Evolutionary conservation across 164 flowering plant genomes (phyloP), one percentile per base, ranked within the genome.

Genomic region (Umbilicus rupestris): DNA sequence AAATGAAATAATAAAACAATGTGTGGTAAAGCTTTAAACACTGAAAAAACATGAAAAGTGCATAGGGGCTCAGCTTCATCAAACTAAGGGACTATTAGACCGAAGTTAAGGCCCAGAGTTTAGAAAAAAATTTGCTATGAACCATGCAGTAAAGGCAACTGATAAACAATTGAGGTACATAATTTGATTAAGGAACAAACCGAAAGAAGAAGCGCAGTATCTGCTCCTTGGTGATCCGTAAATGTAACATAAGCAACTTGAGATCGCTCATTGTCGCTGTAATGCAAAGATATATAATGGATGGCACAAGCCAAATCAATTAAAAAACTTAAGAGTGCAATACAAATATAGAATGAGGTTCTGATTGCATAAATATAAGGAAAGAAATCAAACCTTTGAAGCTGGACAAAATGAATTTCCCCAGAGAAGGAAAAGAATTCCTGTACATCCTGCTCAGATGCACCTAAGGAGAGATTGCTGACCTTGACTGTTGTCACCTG

Each of bases 371-470:
- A 41, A 41, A 50, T 12, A 59, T 46, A 20, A 30, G 19, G 7
- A 46, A 33, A 64, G 1, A 69, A 28, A 35, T 65, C 63, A 31
- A 44, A 88, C 92, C 89, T 83, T 15, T 70, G 73, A 82, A 89
- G 72, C 75, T 89, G 89, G 65, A 87, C 78, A 76, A 78, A 81
- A 72, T 78, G 81, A 72, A 89, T 83, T 3, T 83, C 86, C 49
- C 96, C 93, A 59, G 96, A 86, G 72, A 89, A 89, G 62, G 91
- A 89, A 72, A 89, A 89, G 81, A 89, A 89, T 67, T 89, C 96
- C 71, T 80, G 78, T 50, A 89, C 70, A 66, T 89, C 91, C 60
- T 78, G 84, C 71, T 84, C 87, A 35, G 87, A 69, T 62, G 96
- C 96, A 44, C 83, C 75, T 31, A 86, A 70, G 39, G 96, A 89